Percentiles rank a stretch among this genome's conserved stretches.
phyloP scores from a whole-genome alignment of 176 grass and related monocot genomes.

The Dactylis glomerata region DNA sequence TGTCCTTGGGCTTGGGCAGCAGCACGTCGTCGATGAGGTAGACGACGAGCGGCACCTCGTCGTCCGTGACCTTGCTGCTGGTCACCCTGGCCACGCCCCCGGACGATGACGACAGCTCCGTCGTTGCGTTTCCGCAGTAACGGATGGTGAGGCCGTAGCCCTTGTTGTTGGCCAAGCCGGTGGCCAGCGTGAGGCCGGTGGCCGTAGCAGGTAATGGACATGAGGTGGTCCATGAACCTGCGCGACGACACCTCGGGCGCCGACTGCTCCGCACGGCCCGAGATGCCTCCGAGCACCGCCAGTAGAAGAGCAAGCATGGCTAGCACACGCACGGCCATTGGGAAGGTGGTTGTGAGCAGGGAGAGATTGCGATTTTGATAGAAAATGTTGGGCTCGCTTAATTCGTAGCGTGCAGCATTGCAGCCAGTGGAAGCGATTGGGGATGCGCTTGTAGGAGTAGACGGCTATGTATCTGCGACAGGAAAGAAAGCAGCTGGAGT shows the following conservation, averaged over 20 bases:
- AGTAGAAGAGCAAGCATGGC: neutral
- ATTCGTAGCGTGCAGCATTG: no score
- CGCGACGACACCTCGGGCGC: no score
- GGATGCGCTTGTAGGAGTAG: no score
- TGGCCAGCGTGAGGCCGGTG: slow-evolving; percentile 32
- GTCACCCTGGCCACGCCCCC: slow-evolving; percentile 1
- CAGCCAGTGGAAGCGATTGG: no score
- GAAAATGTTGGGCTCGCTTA: no score
- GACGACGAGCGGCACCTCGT: neutral
- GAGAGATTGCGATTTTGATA: no score
- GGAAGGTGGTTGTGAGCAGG: no score
- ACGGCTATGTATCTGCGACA: neutral
- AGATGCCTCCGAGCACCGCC: neutral
- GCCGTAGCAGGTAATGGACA: no score
- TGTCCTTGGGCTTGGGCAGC: neutral
- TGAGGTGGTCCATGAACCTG: no score
- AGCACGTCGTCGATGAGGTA: slow-evolving; percentile 40
- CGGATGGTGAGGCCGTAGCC: slow-evolving; percentile 30
- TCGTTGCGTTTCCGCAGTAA: neutral
- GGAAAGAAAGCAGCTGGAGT: neutral
- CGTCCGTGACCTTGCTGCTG: neutral
- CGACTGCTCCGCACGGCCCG: neutral
- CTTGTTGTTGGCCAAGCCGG: slow-evolving; percentile 10
- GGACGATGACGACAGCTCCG: neutral
- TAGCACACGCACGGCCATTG: neutral